Conservation (phyloP, 371 early-diverging fungal species). For the Haplosporangium sp. region DNA sequence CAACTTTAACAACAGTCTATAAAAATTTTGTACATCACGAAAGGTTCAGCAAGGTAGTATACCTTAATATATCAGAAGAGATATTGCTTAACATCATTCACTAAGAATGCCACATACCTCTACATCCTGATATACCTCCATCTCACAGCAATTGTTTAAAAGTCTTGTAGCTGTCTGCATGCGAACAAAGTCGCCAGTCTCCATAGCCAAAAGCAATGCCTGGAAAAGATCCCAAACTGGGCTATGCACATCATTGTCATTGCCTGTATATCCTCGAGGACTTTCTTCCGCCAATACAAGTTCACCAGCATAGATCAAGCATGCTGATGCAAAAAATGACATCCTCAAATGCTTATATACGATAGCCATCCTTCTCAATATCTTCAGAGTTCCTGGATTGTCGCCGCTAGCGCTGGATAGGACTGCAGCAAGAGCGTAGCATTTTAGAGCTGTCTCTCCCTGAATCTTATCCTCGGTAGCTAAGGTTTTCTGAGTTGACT, state of each 20-base stretch:
- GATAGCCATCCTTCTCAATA: conserved; percentile 25
- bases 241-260: background rate
- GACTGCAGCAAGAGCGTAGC: conserved; percentile 12
- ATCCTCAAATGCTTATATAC: conserved; percentile 25
- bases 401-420: conserved; percentile 18
- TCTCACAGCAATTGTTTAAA: background rate
- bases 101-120: conserved; percentile 16
- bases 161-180: conserved; percentile 19
- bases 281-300: background rate
- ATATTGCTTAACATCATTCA: background rate
- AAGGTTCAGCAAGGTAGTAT: too few species aligned
- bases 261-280: too few species aligned
- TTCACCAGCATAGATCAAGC: conserved; percentile 33
- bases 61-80: background rate
- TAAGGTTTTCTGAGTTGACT: background rate
- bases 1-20: conserved; percentile 28
- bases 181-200: conserved; percentile 44
- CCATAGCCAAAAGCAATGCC: conserved; percentile 36
- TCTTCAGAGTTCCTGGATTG: background rate
- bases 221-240: conserved; percentile 41
- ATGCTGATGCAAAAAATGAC: conserved; percentile 26
- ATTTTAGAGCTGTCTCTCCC: conserved; percentile 24
- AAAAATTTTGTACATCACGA: background rate
- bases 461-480: conserved; percentile 3
- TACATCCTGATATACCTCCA: conserved; percentile 14